phyloP scores from a whole-genome alignment of 2,329 filamentous ascomycete species.

The Orbilia blumenaviensis region DNA sequence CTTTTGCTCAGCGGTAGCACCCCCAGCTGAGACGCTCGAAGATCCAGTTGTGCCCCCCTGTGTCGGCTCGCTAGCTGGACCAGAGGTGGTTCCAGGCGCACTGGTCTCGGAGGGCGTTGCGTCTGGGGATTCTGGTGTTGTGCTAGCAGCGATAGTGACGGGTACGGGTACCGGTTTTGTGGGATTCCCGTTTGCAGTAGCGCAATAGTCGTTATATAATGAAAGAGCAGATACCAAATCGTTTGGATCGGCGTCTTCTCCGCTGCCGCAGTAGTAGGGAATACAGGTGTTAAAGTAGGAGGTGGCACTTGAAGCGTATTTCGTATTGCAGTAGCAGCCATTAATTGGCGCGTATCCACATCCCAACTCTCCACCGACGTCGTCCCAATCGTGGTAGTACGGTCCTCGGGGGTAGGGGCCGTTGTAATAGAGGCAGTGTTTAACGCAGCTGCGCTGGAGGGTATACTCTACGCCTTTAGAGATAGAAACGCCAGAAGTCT shows the following conservation, averaged over 20 bases:
- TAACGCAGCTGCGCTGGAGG: constrained; percentile 55
- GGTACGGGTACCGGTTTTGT: constrained; percentile 36
- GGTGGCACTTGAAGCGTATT: constrained; percentile 56
- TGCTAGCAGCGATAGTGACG: constrained; percentile 13
- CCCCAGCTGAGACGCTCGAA: not conserved
- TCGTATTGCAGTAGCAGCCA: constrained; percentile 57
- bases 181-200: constrained; percentile 56
- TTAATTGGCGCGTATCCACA: constrained; percentile 57
- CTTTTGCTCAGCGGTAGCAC: constrained; percentile 2
- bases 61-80: not conserved
- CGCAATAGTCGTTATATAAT: constrained; percentile 57
- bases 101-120: not conserved
- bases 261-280: constrained; percentile 54
- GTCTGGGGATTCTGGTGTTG: constrained; percentile 1
- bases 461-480: constrained; percentile 16
- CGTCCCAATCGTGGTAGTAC: constrained; percentile 54
- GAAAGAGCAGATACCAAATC: constrained; percentile 56
- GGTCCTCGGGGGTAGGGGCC: constrained; percentile 54
- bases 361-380: constrained; percentile 56
- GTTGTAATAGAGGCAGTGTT: constrained; percentile 57
- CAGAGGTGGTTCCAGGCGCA: not conserved
- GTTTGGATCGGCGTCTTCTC: constrained; percentile 45
- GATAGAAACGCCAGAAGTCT: constrained; percentile 1
- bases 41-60: not conserved
- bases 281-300: constrained; percentile 57